Percentiles rank a stretch among this genome's conserved stretches.
phyloP scores from a whole-genome alignment of 2,329 filamentous ascomycete genomes.

The Verticillium dahliae region DNA sequence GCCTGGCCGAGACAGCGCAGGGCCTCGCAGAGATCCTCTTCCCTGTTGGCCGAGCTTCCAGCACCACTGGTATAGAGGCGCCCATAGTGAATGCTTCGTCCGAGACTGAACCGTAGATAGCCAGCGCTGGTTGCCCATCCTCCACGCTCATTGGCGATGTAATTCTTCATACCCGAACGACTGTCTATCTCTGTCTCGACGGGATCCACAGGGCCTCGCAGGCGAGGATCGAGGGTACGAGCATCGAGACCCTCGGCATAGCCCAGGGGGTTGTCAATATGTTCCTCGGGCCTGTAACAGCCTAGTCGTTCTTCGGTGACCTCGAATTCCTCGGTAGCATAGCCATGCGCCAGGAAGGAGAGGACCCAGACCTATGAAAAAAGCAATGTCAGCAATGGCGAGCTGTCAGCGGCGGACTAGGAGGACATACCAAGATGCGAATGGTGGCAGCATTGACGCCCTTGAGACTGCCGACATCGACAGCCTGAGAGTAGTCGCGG shows the following conservation, averaged over 20 bases:
- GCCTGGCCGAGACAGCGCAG: slow-evolving; percentile 70
- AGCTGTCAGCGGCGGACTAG: not conserved
- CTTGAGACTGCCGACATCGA: slow-evolving; percentile 76
- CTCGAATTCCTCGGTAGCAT: slow-evolving; percentile 81
- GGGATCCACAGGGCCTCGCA: slow-evolving; percentile 71
- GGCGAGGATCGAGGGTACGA: slow-evolving; percentile 69
- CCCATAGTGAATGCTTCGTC: slow-evolving; percentile 70
- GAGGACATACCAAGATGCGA: slow-evolving; percentile 53
- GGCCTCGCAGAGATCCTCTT: slow-evolving; percentile 75
- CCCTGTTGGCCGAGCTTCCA: slow-evolving; percentile 53
- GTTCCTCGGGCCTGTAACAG: slow-evolving; percentile 71
- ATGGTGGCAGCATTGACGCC: slow-evolving; percentile 73
- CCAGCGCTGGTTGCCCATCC: slow-evolving; percentile 86
- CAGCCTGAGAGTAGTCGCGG: slow-evolving; percentile 76
- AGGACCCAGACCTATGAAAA: slow-evolving; percentile 61
- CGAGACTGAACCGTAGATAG: slow-evolving; percentile 72
- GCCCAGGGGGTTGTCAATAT: slow-evolving; percentile 72
- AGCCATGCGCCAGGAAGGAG: slow-evolving; percentile 75
- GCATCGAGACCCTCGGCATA: slow-evolving; percentile 87
- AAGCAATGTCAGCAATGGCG: slow-evolving; percentile 4
- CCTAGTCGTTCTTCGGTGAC: slow-evolving; percentile 75
- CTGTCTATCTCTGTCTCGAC: slow-evolving; percentile 68
- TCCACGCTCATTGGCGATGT: slow-evolving; percentile 86
- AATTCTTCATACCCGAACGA: slow-evolving; percentile 96
- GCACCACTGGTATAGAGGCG: slow-evolving; percentile 65